Evolutionary conservation across 768 basidiomycete genomes (phyloP).

Genomic region (Trametes punicea): DNA sequence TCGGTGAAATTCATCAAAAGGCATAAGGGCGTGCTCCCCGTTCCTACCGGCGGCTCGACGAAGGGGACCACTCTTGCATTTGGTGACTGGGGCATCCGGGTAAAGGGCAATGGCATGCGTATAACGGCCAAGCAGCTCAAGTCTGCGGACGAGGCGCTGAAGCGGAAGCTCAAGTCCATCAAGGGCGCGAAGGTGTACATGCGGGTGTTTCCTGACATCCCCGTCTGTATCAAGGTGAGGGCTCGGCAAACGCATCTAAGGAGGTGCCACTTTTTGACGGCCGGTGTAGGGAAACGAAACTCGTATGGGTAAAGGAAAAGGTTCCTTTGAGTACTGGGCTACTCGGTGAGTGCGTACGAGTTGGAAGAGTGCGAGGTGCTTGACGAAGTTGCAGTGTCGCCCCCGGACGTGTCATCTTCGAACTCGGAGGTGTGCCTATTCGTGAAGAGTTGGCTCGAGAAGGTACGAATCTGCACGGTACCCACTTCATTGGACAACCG

Average conservation of each 20-base stretch:
- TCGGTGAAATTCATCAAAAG: conserved; percentile 81
- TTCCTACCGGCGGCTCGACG: conserved; percentile 86
- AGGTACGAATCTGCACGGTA: conserved; percentile 61
- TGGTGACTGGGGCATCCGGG: conserved; percentile 90
- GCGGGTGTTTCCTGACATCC: conserved; percentile 94
- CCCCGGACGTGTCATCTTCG: conserved; percentile 87
- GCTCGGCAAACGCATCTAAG: neutral
- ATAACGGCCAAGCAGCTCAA: conserved; percentile 88
- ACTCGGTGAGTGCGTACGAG: conserved; percentile 57
- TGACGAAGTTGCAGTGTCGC: conserved; percentile 56
- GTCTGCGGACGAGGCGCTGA: conserved; percentile 83
- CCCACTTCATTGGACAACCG: neutral
- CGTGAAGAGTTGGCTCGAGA: conserved; percentile 92
- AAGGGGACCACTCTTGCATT: conserved; percentile 91
- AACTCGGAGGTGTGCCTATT: conserved; percentile 86
- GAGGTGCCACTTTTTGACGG: neutral
- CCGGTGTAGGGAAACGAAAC: conserved; percentile 84
- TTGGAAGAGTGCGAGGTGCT: neutral
- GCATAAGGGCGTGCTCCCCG: conserved; percentile 85
- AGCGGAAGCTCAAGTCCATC: conserved; percentile 83
- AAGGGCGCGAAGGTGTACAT: conserved; percentile 87
- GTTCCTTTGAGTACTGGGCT: conserved; percentile 96
- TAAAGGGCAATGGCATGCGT: conserved; percentile 77
- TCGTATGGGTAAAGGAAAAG: conserved; percentile 99
- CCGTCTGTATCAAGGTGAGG: conserved; percentile 91